Evolutionary conservation across 129 eudicot genomes (phyloP), one percentile per base, ranked within the genome.

Genomic region (Glebionis coronaria): DNA sequence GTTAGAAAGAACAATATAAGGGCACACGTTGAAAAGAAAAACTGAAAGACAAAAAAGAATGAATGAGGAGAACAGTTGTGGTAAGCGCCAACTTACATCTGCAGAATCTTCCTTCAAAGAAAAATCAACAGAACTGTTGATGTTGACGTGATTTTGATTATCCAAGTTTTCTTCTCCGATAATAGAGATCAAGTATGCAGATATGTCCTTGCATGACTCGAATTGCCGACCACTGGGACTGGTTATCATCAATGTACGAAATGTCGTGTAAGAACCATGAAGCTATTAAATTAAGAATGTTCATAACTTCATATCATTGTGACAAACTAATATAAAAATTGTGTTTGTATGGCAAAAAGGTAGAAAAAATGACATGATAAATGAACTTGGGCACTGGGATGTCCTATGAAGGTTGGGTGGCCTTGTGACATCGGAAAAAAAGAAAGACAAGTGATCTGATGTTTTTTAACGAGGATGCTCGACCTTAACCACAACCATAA

Each of bases 181-280:
- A 44, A 85, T 65, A 44, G 95, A 86, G 61, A 78, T 82, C 83
- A 93, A 82, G 72, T 86, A 93, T 23, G 86, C 63, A 56, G 98
- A 79, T 65, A 86, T 83, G 44, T 84, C 98, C 78, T 87, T 88
- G 83, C 95, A 93, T 46, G 97, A 82, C 62, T 65, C 84, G 56
- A 93, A 93, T 74, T 93, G 87, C 56, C 79, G 83, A 66, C 97
- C 98, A 74, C 80, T 80, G 68, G 98, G 98, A 81, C 98, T 93
- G 90, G 69, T 35, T 53, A 78, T 69, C 28, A 74, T 74, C 69
- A 75, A 68, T 40, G 47, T 59, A 59, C 51, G 60, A 59, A 51
- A 9, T 14, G 44, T 50, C 5, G 19, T 40, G 75, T 68, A 45
- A 71, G 70, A 82, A 28, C 12, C 44, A 58, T 21, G 74, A 46